Percentiles rank a stretch among this genome's conserved stretches.
These are phyloP conservation scores for Hyaloperonospora brassicae DNA, from an alignment of 352 stramenopile species.

Conservation along the genomic window DNA sequence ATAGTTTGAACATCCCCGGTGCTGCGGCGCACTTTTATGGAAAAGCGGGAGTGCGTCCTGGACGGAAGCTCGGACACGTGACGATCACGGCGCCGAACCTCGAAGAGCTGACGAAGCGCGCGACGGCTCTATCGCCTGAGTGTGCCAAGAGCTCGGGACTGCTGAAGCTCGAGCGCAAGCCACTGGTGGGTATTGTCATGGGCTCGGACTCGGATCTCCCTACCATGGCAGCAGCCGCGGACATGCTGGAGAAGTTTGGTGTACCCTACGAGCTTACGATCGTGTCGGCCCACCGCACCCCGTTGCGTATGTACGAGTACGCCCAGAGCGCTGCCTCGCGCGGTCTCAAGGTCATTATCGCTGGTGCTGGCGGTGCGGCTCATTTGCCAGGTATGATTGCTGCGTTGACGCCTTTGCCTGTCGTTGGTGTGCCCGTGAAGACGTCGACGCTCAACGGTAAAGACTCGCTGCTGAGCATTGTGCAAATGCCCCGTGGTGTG, in stretches of 20 bases:
- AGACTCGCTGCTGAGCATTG: constrained; percentile 97
- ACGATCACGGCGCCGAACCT: constrained; percentile 90
- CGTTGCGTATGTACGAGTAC: constrained; percentile 94
- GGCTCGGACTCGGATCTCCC: constrained; percentile 94
- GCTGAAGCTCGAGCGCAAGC: constrained; percentile 14
- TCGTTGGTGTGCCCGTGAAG: constrained; percentile 97
- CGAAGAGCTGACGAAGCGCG: constrained; percentile 70
- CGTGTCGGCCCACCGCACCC: constrained; percentile 97
- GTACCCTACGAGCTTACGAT: constrained; percentile 96
- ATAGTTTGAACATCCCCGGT: constrained; percentile 62
- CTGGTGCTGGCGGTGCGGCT: constrained; percentile 93
- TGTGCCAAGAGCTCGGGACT: constrained; percentile 37
- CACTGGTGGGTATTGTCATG: constrained; percentile 87
- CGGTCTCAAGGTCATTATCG: constrained; percentile 91
- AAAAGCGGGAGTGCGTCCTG: constrained; percentile 83
- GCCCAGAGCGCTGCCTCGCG: constrained; percentile 82
- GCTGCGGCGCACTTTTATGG: constrained; percentile 96
- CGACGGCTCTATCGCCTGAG: constrained; percentile 41
- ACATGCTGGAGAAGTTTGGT: constrained; percentile 93
- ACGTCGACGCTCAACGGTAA: constrained; percentile 95
- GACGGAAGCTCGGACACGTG: constrained; percentile 96
- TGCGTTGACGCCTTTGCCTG: constrained; percentile 74
- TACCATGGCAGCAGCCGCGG: constrained; percentile 92
- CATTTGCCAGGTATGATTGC: constrained; percentile 95
- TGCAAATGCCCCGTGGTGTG: constrained; percentile 98